These are phyloP conservation scores for Akanthomyces lecanii DNA, from an alignment of 2,329 filamentous ascomycete species.

Conservation along the genomic window DNA sequence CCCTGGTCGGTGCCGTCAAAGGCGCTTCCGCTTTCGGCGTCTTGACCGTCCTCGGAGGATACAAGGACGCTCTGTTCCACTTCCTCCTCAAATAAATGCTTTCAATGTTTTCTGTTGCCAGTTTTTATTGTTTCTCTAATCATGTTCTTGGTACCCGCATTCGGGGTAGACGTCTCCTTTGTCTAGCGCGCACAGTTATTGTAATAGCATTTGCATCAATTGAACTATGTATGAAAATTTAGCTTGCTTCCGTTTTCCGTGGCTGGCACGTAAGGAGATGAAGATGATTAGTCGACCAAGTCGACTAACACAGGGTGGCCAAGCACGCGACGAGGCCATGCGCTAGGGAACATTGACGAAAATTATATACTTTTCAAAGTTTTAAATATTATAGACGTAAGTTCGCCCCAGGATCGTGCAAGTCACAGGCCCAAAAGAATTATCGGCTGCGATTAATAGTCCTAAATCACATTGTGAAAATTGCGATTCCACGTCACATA, in stretches of 20 bases:
- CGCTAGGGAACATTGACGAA: no score
- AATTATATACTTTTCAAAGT: no score
- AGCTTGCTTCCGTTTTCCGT: not conserved
- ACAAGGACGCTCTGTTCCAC: conserved; percentile 6
- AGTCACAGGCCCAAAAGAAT: no score
- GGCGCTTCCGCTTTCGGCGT: conserved; percentile 3
- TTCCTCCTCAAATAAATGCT: not conserved
- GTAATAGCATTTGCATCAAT: conserved; percentile 12
- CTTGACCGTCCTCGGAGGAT: not conserved
- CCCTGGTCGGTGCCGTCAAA: not conserved
- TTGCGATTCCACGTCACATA: no score
- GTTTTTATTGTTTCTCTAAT: not conserved
- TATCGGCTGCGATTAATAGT: no score
- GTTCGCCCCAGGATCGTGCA: no score
- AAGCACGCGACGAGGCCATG: no score
- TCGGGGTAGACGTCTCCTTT: not conserved
- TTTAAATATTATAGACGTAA: no score
- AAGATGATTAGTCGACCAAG: not conserved
- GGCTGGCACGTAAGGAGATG: not conserved
- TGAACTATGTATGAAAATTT: not conserved
- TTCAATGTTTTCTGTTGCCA: not conserved
- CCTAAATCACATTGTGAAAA: no score
- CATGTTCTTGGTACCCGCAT: not conserved
- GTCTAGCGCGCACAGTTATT: conserved; percentile 10
- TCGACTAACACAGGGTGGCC: no score